Conservation (phyloP, 768 basidiomycete species). For the Chlorophyllum brunneum region DNA sequence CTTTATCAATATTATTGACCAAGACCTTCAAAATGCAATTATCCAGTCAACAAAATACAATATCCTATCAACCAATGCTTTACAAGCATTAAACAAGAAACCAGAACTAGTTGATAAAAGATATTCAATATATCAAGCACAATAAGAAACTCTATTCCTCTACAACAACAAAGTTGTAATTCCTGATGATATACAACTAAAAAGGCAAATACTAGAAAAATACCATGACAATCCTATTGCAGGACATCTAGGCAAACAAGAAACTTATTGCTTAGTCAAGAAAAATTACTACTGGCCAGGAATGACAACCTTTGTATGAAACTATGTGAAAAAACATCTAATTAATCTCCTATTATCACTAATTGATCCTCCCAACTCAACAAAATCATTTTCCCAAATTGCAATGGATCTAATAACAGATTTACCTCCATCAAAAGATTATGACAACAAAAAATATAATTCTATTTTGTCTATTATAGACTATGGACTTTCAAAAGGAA, state of each 20-base stretch:
- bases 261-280: constrained; percentile 1
- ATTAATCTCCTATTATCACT: constrained; percentile 5
- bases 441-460: constrained; percentile 12
- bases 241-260: constrained; percentile 9
- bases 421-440: constrained; percentile 4
- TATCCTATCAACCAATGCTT: too few relatives aligned
- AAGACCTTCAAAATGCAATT: too few relatives aligned
- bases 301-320: constrained; percentile 12
- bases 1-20: not conserved
- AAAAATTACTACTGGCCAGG: constrained; percentile 11
- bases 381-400: constrained; percentile 10
- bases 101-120: too few relatives aligned
- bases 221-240: not conserved
- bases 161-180: too few relatives aligned
- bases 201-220: too few relatives aligned
- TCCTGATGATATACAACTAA: too few relatives aligned
- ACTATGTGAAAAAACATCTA: constrained; percentile 13
- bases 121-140: too few relatives aligned
- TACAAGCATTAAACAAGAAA: too few relatives aligned
- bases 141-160: too few relatives aligned
- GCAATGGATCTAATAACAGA: constrained; percentile 20
- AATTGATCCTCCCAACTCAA: not conserved
- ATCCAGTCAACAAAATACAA: too few relatives aligned
- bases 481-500: constrained; percentile 25
- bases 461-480: constrained; percentile 23